These are phyloP conservation scores for Metschnikowia lachancei DNA, from an alignment of 805 yeast genomes.

Conservation along the genomic window DNA sequence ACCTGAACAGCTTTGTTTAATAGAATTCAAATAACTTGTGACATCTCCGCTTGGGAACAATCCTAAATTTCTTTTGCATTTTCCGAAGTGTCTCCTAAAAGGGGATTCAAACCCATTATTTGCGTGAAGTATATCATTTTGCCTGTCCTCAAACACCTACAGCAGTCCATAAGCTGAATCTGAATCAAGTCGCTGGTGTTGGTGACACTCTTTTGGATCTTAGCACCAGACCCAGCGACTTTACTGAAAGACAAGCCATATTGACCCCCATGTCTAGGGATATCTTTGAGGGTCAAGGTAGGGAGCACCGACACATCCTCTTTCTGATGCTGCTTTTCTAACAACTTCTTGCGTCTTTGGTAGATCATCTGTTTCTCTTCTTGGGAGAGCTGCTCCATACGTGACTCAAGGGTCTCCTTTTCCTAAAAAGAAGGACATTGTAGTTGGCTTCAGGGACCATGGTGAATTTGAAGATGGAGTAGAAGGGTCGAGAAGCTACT, in stretches of 20 bases:
- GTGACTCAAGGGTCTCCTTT: slow-evolving; percentile 42
- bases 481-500: slow-evolving; percentile 45
- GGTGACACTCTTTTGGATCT: slow-evolving; percentile 49
- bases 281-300: slow-evolving; percentile 69
- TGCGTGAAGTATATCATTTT: too few relatives aligned
- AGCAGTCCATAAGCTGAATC: too few relatives aligned
- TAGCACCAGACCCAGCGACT: slow-evolving; percentile 30
- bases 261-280: slow-evolving; percentile 52
- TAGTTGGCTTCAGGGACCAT: slow-evolving; percentile 70
- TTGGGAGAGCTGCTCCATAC: slow-evolving; percentile 45
- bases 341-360: slow-evolving; percentile 57
- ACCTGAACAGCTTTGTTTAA: too few relatives aligned
- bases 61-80: too few relatives aligned
- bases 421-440: slow-evolving; percentile 57
- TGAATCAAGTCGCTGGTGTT: slow-evolving; percentile 82
- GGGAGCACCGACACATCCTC: slow-evolving; percentile 84
- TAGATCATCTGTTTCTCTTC: slow-evolving; percentile 57
- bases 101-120: too few relatives aligned
- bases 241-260: slow-evolving; percentile 28
- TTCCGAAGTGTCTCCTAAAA: too few relatives aligned
- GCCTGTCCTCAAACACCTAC: too few relatives aligned
- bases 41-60: too few relatives aligned
- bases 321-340: slow-evolving; percentile 58
- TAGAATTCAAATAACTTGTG: too few relatives aligned
- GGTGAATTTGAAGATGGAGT: slow-evolving; percentile 60